Evolutionary conservation across 2,329 filamentous ascomycete species (phyloP).

Genomic region (Phialophora tarda): DNA sequence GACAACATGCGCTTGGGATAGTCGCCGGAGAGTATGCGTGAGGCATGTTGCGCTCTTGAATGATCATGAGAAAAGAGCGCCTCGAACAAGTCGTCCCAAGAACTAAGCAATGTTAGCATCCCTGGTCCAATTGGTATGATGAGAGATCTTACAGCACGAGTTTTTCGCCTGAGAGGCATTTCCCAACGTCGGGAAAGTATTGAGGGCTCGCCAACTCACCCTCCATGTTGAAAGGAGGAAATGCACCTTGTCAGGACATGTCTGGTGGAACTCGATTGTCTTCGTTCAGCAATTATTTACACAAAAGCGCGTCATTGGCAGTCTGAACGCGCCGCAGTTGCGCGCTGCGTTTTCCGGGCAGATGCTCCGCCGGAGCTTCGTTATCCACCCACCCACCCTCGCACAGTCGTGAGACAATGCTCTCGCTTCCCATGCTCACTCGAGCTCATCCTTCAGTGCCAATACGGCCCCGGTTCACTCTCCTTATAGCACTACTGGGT

Average conservation of each 20-base stretch:
- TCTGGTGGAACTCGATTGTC: slow-evolving; percentile 5
- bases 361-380: slow-evolving; percentile 2
- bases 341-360: neutral
- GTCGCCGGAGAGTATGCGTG: slow-evolving; percentile 29
- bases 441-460: neutral
- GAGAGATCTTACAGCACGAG: slow-evolving; percentile 27
- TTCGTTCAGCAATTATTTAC: slow-evolving; percentile 2
- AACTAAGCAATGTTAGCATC: slow-evolving; percentile 29
- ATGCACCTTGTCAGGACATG: slow-evolving; percentile 26
- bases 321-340: slow-evolving; percentile 13
- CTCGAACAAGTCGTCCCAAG: slow-evolving; percentile 36
- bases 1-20: slow-evolving; percentile 30
- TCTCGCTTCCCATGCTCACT: neutral
- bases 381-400: neutral
- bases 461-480: neutral
- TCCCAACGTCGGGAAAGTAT: slow-evolving; percentile 31
- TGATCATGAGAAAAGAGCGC: slow-evolving; percentile 32
- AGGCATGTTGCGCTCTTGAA: slow-evolving; percentile 13
- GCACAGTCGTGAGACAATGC: no score
- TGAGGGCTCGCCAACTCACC: slow-evolving; percentile 28
- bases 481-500: neutral
- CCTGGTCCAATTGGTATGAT: neutral
- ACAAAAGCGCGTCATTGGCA: slow-evolving; percentile 22
- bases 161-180: slow-evolving; percentile 44
- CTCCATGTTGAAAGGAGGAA: slow-evolving; percentile 29